Evolutionary conservation across 2,329 filamentous ascomycete genomes (phyloP).

Genomic region (Albifimbria verrucaria): DNA sequence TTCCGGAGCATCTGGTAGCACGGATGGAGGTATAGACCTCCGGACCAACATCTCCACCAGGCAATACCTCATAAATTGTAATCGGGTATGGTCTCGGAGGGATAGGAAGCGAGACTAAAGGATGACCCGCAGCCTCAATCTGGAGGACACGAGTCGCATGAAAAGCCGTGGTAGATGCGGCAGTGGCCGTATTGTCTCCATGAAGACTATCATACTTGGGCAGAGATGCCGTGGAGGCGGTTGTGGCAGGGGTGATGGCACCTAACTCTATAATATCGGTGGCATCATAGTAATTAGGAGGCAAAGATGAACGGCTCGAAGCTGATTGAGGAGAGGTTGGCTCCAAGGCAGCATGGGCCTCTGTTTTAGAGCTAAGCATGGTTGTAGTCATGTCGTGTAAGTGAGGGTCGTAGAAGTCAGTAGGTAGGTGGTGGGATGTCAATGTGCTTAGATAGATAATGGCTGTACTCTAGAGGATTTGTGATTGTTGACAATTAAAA

Average conservation of each 20-base stretch:
- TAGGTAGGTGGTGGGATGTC: background rate
- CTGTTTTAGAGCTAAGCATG: background rate
- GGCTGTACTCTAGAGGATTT: too few species aligned
- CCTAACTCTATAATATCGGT: constrained; percentile 19
- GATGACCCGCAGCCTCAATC: constrained; percentile 44
- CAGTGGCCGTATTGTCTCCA: background rate
- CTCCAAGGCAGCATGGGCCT: background rate
- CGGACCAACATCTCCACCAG: constrained; percentile 34
- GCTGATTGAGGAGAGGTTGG: background rate
- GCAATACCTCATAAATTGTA: constrained; percentile 36
- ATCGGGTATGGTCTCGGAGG: constrained; percentile 36
- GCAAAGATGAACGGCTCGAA: constrained; percentile 11
- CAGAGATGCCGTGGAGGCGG: constrained; percentile 22
- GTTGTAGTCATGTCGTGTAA: background rate
- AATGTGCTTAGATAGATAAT: background rate
- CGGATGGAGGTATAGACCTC: constrained; percentile 51
- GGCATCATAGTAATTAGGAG: constrained; percentile 25
- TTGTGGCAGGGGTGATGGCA: constrained; percentile 17
- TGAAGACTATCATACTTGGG: constrained; percentile 18
- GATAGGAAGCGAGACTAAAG: constrained; percentile 37
- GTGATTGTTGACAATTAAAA: too few species aligned
- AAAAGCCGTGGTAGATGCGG: constrained; percentile 27
- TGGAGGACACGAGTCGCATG: constrained; percentile 42
- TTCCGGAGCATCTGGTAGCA: constrained; percentile 41
- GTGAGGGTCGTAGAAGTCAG: background rate